A percentile compares a stretch with the other conserved stretches of the same genome.
Evolutionary conservation across 2,329 filamentous ascomycete species (phyloP).

Genomic region (Pyrenophora graminea): DNA sequence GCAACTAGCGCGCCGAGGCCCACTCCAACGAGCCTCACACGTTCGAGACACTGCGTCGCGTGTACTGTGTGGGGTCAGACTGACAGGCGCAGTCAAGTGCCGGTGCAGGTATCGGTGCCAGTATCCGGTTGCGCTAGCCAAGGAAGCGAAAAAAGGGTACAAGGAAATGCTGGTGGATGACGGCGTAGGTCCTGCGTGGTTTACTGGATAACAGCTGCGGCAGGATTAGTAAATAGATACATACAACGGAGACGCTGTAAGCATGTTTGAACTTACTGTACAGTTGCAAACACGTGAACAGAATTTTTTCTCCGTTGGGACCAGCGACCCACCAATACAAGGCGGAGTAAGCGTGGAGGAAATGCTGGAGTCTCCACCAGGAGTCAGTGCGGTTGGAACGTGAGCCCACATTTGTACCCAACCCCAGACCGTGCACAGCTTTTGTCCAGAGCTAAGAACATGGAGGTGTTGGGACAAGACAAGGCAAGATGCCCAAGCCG

Average conservation of each 20-base stretch:
- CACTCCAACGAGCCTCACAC: too few species aligned
- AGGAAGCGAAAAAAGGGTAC: too few species aligned
- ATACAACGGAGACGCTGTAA: neutral
- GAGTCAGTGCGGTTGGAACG: neutral
- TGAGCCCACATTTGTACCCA: neutral
- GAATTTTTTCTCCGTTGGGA: neutral
- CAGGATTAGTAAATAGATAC: neutral
- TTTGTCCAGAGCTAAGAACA: neutral
- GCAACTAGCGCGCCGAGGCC: too few species aligned
- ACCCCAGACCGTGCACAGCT: conserved; percentile 4
- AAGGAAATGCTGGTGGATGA: too few species aligned
- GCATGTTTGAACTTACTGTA: too few species aligned
- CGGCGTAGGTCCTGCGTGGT: too few species aligned
- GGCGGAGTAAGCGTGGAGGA: conserved; percentile 9
- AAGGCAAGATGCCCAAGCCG: conserved; percentile 10
- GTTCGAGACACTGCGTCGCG: too few species aligned
- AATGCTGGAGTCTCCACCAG: conserved; percentile 12
- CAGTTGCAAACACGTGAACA: conserved; percentile 1
- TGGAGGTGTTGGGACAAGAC: conserved; percentile 13
- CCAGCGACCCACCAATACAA: neutral
- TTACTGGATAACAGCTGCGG: neutral
- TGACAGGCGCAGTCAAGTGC: too few species aligned
- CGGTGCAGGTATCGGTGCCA: too few species aligned
- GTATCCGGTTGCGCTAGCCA: too few species aligned
- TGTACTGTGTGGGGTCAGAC: too few species aligned